phyloP scores from a whole-genome alignment of 805 yeast species.

The Zygosaccharomyces rouxii region DNA sequence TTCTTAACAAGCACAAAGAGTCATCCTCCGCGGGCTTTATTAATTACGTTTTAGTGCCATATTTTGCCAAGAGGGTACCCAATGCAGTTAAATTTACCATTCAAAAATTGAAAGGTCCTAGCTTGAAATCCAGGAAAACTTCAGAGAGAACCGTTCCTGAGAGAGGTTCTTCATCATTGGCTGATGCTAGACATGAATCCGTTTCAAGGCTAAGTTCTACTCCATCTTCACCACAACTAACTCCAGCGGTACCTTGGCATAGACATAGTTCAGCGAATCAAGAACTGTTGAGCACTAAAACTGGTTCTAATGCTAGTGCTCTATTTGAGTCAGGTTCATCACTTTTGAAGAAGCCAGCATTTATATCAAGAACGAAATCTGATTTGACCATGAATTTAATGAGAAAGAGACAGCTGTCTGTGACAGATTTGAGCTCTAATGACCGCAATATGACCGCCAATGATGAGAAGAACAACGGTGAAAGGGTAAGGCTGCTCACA shows the following conservation, averaged over 20 bases:
- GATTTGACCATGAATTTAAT: slow-evolving; percentile 29
- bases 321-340: slow-evolving; percentile 22
- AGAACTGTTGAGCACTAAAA: slow-evolving; percentile 14
- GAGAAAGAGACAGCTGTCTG: slow-evolving; percentile 31
- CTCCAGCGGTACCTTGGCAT: slow-evolving; percentile 2
- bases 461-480: background rate
- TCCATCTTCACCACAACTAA: slow-evolving; percentile 12
- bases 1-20: slow-evolving; percentile 33
- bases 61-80: slow-evolving; percentile 48
- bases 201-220: slow-evolving; percentile 12
- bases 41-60: slow-evolving; percentile 51
- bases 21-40: slow-evolving; percentile 45
- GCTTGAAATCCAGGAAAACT: slow-evolving; percentile 28
- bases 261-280: slow-evolving; percentile 5
- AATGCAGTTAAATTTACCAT: slow-evolving; percentile 43
- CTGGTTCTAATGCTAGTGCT: slow-evolving; percentile 27
- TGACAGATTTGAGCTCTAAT: slow-evolving; percentile 18
- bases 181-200: slow-evolving; percentile 2
- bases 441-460: background rate
- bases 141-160: slow-evolving; percentile 7
- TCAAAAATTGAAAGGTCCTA: slow-evolving; percentile 47
- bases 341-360: slow-evolving; percentile 14
- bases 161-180: slow-evolving; percentile 8
- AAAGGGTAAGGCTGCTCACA: background rate
- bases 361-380: slow-evolving; percentile 27